A percentile compares a stretch with the other conserved stretches of the same genome.
Evolutionary conservation across 176 grass and related monocot genomes (phyloP).

Genomic region (Triticum urartu): DNA sequence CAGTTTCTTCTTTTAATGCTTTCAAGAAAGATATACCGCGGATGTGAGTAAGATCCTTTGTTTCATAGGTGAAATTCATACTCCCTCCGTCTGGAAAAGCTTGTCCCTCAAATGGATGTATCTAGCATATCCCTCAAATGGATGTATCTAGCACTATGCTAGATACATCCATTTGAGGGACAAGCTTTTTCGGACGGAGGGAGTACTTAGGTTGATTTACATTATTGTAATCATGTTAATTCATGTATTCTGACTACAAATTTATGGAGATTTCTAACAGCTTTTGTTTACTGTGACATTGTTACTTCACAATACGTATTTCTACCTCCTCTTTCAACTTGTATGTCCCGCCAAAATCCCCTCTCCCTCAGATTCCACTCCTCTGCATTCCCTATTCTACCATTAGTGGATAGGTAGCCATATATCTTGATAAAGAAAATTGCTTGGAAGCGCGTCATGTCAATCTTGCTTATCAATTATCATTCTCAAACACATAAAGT

Average conservation of each 20-base stretch:
- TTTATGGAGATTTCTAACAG: not conserved
- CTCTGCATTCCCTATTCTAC: not conserved
- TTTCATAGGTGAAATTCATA: not conserved
- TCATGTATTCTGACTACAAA: not conserved
- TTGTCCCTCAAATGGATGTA: no score
- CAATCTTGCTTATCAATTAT: not conserved
- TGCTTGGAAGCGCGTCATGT: not conserved
- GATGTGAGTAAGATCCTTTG: not conserved
- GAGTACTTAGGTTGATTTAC: not conserved
- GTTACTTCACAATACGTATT: not conserved
- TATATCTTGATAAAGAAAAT: not conserved
- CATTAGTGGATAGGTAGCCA: not conserved
- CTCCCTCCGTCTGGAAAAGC: no score
- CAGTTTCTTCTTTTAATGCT: not conserved
- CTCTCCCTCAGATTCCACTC: not conserved
- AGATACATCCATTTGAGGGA: no score
- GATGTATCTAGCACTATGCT: no score
- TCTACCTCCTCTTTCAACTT: not conserved
- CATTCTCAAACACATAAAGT: not conserved
- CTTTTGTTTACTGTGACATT: not conserved
- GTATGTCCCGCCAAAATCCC: not conserved
- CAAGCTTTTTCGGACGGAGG: no score
- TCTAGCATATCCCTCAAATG: no score
- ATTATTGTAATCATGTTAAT: not conserved
- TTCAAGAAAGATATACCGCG: not conserved